Percentiles rank a stretch among this genome's conserved stretches.
phyloP scores from a whole-genome alignment of 768 basidiomycete genomes.

The Mycena metata region DNA sequence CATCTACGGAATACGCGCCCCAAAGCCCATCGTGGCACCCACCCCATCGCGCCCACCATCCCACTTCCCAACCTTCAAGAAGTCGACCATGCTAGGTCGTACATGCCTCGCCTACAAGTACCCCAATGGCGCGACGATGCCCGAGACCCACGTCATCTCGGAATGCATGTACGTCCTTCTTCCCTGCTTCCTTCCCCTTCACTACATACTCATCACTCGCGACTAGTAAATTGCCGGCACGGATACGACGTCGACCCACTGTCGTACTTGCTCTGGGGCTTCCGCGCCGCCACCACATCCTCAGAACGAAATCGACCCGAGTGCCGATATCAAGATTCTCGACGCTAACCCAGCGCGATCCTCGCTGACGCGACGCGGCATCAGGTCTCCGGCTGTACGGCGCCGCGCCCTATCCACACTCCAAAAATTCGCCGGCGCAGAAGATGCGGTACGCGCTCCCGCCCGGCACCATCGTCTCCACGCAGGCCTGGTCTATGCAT shows the following conservation, averaged over 20 bases:
- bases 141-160: conserved; percentile 82
- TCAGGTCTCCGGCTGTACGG: conserved; percentile 82
- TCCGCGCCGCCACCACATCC: conserved; percentile 74
- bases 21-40: conserved; percentile 25
- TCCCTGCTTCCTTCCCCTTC: neutral
- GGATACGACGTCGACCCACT: conserved; percentile 82
- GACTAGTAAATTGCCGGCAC: conserved; percentile 78
- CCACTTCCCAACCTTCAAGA: conserved; percentile 47
- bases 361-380: conserved; percentile 17
- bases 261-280: conserved; percentile 85
- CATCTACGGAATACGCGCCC: conserved; percentile 80
- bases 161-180: conserved; percentile 84
- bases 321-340: conserved; percentile 69
- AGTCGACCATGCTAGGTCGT: conserved; percentile 72
- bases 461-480: conserved; percentile 80
- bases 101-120: conserved; percentile 76
- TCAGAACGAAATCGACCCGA: conserved; percentile 77
- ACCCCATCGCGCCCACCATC: conserved; percentile 31
- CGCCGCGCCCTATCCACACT: conserved; percentile 72
- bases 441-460: conserved; percentile 84
- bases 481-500: conserved; percentile 91
- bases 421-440: conserved; percentile 64
- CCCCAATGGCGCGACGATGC: conserved; percentile 63
- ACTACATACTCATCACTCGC: conserved; percentile 9
- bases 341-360: conserved; percentile 50